Percentiles rank a stretch among this genome's conserved stretches.
Evolutionary conservation across 2,329 filamentous ascomycete genomes (phyloP).

Genomic region (Emmonsia crescens): DNA sequence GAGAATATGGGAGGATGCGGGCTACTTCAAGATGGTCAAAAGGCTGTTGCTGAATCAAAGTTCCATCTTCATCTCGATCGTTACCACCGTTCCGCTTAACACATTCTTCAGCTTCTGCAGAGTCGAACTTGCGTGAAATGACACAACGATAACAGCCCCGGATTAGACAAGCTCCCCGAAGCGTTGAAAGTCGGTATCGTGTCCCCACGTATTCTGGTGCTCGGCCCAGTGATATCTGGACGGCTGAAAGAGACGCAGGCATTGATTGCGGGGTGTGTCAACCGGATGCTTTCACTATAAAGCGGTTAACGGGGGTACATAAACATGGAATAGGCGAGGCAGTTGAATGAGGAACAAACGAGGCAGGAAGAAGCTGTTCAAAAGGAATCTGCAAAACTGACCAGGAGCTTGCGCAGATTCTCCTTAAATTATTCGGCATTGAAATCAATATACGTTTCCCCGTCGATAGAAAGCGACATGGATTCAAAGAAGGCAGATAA

Average conservation of each 20-base stretch:
- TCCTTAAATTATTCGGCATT: no score
- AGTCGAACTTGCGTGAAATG: constrained; percentile 13
- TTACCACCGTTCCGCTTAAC: constrained; percentile 6
- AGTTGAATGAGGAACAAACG: constrained; percentile 6
- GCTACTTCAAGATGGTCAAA: constrained; percentile 13
- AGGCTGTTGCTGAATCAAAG: constrained; percentile 4
- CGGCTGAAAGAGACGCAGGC: constrained; percentile 10
- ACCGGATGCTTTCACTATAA: constrained; percentile 10
- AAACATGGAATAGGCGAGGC: constrained; percentile 1
- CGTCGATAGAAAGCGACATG: no score
- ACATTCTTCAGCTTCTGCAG: constrained; percentile 10
- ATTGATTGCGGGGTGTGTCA: constrained; percentile 11
- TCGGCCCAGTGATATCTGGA: constrained; percentile 6
- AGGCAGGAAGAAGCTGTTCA: constrained; percentile 13
- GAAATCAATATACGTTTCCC: no score
- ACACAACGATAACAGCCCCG: constrained; percentile 15
- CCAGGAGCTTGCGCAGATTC: neutral
- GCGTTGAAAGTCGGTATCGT: constrained; percentile 8
- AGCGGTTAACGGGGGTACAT: constrained; percentile 7
- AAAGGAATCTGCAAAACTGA: constrained; percentile 12
- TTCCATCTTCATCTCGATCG: constrained; percentile 15
- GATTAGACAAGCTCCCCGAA: constrained; percentile 12
- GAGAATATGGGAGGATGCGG: constrained; percentile 15
- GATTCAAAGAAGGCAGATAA: no score
- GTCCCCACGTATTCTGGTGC: constrained; percentile 6